Evolutionary conservation across 139 green algal genomes (phyloP), one percentile per base, ranked within the genome.

Genomic region (Penium margaritaceum): DNA sequence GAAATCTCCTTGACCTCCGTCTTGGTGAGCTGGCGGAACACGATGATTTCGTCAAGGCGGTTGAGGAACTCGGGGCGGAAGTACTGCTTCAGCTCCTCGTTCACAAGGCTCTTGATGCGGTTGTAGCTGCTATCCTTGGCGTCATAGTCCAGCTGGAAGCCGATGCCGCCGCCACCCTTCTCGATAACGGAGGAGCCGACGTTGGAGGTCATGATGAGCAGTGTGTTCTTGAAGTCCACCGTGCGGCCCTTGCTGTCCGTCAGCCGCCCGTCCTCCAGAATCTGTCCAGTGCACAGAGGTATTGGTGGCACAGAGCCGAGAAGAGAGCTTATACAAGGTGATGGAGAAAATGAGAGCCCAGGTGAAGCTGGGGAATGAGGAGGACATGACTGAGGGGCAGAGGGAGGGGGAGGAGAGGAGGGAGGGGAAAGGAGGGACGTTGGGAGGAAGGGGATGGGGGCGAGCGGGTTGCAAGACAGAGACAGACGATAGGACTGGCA

Each of bases 21-120:
- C 90, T 98, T 99, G 73, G 91, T 98, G 12, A 98, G 87, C 91
- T 98, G 94, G 39, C 94, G 81, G 92, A 98, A 98, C 24, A 98
- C 94, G 71, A 98, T 98, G 86, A 98, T 98, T 90, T 99, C 94
- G 81, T 99, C 94, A 77, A 98, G 89, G 34, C 93, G 88, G 85
- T 98, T 98, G 24, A 98, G 88, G 88, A 98, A 98, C 88, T 98
- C 93, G 38, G 85, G 93, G 62, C 91, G 74, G 90, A 98, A 98
- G 87, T 97, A 97, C 75, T 92, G 87, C 89, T 99, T 98, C 36
- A 99, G 88, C 88, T 98, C 95, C 87, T 99, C 93, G 74, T 96
- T 97, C 57, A 96, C 92, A 53, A 97, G 85, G 0, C 77, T 87
- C 87, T 99, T 99, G 89, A 99, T 98, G 77, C 94, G 85, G 79